Conservation (phyloP, 1,284 basidiomycete species). For the Flammula alnicola region DNA sequence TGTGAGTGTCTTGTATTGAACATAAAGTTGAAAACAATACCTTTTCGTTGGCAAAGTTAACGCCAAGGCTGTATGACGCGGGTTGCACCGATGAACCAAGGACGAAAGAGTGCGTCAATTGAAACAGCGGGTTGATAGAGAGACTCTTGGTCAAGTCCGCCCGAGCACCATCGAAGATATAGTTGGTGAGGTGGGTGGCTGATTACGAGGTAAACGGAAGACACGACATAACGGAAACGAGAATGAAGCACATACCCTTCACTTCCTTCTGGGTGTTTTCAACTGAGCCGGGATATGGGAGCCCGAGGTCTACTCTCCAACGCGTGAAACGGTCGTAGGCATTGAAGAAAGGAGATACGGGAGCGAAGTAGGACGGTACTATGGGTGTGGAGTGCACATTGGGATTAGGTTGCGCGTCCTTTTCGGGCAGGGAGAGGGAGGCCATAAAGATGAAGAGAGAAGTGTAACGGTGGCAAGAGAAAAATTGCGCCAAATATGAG, state of each 20-base stretch:
- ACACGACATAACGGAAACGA: neutral
- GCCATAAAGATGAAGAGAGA: slow-evolving; percentile 44
- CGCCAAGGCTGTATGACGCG: slow-evolving; percentile 93
- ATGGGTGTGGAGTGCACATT: slow-evolving; percentile 28
- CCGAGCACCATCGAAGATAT: slow-evolving; percentile 95
- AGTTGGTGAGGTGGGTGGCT: slow-evolving; percentile 94
- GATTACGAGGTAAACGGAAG: slow-evolving; percentile 18
- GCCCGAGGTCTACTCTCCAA: slow-evolving; percentile 81
- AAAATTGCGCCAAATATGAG: slow-evolving; percentile 44
- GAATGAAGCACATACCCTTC: slow-evolving; percentile 61
- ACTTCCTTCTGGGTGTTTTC: slow-evolving; percentile 93
- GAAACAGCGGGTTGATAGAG: slow-evolving; percentile 94
- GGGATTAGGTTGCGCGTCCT: slow-evolving; percentile 39
- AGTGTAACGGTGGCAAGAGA: slow-evolving; percentile 36
- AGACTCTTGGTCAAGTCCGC: slow-evolving; percentile 96
- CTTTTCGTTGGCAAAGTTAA: slow-evolving; percentile 87
- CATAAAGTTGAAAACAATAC: slow-evolving; percentile 42
- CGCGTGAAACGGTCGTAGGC: slow-evolving; percentile 74
- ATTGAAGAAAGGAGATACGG: slow-evolving; percentile 57
- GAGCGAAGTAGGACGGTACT: slow-evolving; percentile 33
- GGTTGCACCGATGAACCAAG: slow-evolving; percentile 79
- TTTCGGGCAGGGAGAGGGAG: slow-evolving; percentile 42
- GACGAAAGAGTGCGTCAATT: slow-evolving; percentile 96
- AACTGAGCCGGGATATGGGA: slow-evolving; percentile 87
- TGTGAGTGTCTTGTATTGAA: neutral